Base-by-base conservation (phyloP, 2,329 filamentous ascomycete genomes). In the Microascus cirrosus region DNA sequence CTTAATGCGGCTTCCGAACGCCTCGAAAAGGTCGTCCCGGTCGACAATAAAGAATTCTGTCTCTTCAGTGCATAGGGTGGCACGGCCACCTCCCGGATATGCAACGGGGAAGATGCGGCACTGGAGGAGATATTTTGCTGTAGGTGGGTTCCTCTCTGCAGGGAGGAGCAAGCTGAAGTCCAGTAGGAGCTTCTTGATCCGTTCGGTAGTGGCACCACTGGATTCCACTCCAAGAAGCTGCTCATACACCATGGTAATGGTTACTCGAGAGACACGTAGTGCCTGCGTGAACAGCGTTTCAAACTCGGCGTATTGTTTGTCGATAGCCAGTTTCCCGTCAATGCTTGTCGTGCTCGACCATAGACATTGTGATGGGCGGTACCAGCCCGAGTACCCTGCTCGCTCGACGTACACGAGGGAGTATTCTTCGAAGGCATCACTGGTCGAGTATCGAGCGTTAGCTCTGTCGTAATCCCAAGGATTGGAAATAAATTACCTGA, bases 1-100 rank as follows among this genome's bases (percentile, higher is more conserved):
- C 42, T 65, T 68, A 20, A 66, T 62, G 28, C 59, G 62, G 25
- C 35, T 32, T 3, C 52, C 36, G 55, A 72, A 71, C 5, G 54
- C 48, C 1, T 60, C 48, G 1, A 34, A 36, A 15, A 68, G 58
- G 1, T n/a, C 35, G 20, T 68, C 61, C 36, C 65, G 67, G 58
- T 72, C 69, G 4, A 63, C 58, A 5, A 71, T 62, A 53, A 71
- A n/a, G 52, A 70, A 55, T 24, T 28, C 20, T 4, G 28, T 24
- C 32, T 54, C 15, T 20, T 25, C 24, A 8, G 51, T 32, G 35
- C 18, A 20, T 10, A 54, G 52, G 3, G 36, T 42, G 12, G 57
- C 12, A 32, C 4, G n/a, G 8, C 48, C 28, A 28, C 35, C 54
- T 34, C 25, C 12, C 5, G 54, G 54, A n/a, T 35, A 42, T 12